These are phyloP conservation scores for Pulveroboletus frians DNA, from an alignment of 768 basidiomycete genomes.

Conservation along the genomic window DNA sequence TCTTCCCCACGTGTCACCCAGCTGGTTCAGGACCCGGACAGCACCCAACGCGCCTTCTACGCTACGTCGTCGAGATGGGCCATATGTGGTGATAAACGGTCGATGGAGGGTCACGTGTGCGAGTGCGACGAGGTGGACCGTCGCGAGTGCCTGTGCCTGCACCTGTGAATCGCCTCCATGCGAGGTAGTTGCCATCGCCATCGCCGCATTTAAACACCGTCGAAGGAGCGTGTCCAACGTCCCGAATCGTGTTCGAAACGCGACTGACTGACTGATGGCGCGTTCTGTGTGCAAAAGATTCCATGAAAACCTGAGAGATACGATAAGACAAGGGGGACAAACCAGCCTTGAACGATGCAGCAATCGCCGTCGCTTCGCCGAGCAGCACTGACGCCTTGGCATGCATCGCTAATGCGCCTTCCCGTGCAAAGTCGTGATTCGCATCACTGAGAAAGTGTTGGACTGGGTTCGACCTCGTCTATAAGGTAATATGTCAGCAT, in stretches of 20 bases:
- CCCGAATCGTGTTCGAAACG: constrained; percentile 41
- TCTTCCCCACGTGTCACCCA: constrained; percentile 2
- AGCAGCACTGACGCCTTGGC: constrained; percentile 34
- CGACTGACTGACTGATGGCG: constrained; percentile 37
- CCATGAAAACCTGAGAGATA: neutral
- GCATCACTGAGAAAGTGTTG: constrained; percentile 16
- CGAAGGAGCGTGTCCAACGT: constrained; percentile 45
- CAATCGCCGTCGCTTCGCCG: constrained; percentile 29
- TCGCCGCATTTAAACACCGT: constrained; percentile 12
- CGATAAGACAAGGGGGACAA: neutral
- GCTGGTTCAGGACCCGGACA: constrained; percentile 13
- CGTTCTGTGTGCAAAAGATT: constrained; percentile 30
- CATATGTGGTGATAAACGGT: constrained; percentile 13
- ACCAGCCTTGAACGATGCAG: constrained; percentile 28
- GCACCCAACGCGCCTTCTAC: constrained; percentile 13
- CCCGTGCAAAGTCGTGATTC: constrained; percentile 7
- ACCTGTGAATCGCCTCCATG: neutral
- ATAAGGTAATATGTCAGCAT: neutral
- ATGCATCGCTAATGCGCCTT: constrained; percentile 10
- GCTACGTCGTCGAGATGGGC: constrained; percentile 12
- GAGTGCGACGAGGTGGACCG: constrained; percentile 21
- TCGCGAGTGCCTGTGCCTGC: constrained; percentile 7
- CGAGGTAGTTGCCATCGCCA: neutral
- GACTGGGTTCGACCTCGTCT: constrained; percentile 12
- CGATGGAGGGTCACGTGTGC: constrained; percentile 23